A percentile compares a stretch with the other conserved stretches of the same genome.
phyloP scores from a whole-genome alignment of 1,284 basidiomycete species.

The Ceratobasidium sp. region DNA sequence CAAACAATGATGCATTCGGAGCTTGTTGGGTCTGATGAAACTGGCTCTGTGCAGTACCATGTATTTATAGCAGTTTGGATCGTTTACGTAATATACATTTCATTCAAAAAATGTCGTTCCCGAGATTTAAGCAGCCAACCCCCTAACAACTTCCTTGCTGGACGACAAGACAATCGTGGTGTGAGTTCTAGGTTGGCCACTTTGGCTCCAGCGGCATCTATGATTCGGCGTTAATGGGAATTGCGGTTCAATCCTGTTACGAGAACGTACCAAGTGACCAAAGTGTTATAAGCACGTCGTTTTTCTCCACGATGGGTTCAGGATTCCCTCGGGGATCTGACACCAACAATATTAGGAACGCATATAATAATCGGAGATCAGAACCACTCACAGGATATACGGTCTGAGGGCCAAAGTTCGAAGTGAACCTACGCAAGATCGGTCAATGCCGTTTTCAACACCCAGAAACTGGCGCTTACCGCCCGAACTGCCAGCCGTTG shows the following conservation, averaged over 20 bases:
- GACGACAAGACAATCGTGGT: slow-evolving; percentile 7
- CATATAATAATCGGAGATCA: background rate
- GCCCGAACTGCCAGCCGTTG: slow-evolving; percentile 31
- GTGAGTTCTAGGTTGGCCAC: slow-evolving; percentile 3
- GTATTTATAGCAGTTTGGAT: too few relatives aligned
- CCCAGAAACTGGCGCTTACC: background rate
- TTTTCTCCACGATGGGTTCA: slow-evolving; percentile 32
- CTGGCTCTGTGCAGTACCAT: background rate
- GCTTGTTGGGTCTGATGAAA: background rate
- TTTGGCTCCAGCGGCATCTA: slow-evolving; percentile 18
- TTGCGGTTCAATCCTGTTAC: background rate
- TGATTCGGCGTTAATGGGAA: background rate
- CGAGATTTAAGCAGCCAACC: slow-evolving; percentile 1
- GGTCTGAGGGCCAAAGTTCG: slow-evolving; percentile 26
- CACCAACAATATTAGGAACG: background rate
- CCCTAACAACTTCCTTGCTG: slow-evolving; percentile 10
- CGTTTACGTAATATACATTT: background rate
- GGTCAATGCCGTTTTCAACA: background rate
- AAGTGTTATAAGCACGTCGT: slow-evolving; percentile 6
- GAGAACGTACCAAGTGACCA: slow-evolving; percentile 15
- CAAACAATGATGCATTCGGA: background rate
- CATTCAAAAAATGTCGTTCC: background rate
- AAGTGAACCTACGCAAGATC: background rate
- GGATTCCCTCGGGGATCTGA: slow-evolving; percentile 28
- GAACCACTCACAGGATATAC: slow-evolving; percentile 1